phyloP scores from a whole-genome alignment of 768 basidiomycete genomes.

The Mycena indigotica region DNA sequence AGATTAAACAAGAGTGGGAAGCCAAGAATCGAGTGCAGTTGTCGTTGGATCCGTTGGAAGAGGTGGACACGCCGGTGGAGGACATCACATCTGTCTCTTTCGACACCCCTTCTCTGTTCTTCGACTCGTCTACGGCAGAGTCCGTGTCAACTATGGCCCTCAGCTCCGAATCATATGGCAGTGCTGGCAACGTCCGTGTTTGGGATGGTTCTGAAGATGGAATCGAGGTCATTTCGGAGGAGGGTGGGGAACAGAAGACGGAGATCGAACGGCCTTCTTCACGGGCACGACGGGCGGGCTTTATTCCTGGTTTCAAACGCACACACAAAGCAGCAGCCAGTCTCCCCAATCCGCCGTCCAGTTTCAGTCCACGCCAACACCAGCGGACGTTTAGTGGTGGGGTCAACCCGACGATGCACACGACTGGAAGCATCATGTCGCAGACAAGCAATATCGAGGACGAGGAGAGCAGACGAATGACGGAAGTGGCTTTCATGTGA shows the following conservation, averaged over 20 bases:
- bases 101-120: neutral
- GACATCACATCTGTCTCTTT: slow-evolving; percentile 1
- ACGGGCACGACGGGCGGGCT: neutral
- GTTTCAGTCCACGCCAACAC: slow-evolving; percentile 21
- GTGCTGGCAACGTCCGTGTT: neutral
- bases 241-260: neutral
- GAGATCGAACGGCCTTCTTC: neutral
- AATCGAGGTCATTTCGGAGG: neutral
- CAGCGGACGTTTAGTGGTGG: slow-evolving; percentile 34
- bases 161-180: neutral
- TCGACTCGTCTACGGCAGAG: neutral
- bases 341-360: slow-evolving; percentile 9
- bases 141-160: no score
- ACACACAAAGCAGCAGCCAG: neutral
- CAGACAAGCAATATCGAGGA: slow-evolving; percentile 53
- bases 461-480: neutral
- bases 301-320: neutral
- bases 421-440: slow-evolving; percentile 53
- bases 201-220: neutral
- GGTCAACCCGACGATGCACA: slow-evolving; percentile 62
- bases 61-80: slow-evolving; percentile 11
- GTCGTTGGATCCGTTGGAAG: slow-evolving; percentile 39
- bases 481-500: neutral
- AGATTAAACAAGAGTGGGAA: slow-evolving; percentile 58
- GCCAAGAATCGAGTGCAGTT: slow-evolving; percentile 41